phyloP scores from a whole-genome alignment of 768 basidiomycete species.

The Boletellus emodensis region DNA sequence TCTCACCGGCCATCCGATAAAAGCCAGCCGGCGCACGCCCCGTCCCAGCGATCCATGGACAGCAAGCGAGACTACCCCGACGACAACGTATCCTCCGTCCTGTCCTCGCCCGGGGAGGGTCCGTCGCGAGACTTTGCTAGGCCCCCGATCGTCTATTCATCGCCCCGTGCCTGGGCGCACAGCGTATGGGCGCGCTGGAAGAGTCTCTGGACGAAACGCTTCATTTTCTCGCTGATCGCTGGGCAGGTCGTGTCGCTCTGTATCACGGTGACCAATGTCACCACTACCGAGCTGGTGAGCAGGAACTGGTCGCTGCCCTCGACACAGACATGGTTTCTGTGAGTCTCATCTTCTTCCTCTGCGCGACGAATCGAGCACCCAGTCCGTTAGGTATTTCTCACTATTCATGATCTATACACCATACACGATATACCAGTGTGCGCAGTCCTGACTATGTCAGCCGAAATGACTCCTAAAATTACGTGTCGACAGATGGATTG shows the following conservation, averaged over 20 bases:
- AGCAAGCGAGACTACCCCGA: constrained; percentile 21
- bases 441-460: constrained; percentile 20
- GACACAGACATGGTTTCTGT: constrained; percentile 84
- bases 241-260: constrained; percentile 85
- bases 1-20: constrained; percentile 13
- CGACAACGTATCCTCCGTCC: constrained; percentile 1
- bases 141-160: constrained; percentile 66
- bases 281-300: constrained; percentile 70
- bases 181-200: constrained; percentile 60
- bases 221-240: constrained; percentile 63
- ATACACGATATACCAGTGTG: constrained; percentile 86
- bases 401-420: constrained; percentile 76
- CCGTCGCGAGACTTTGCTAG: constrained; percentile 23
- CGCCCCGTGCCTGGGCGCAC: constrained; percentile 45
- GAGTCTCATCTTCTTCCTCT: constrained; percentile 21
- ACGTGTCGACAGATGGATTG: constrained; percentile 57
- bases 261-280: constrained; percentile 86
- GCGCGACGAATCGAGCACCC: not conserved
- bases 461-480: not conserved
- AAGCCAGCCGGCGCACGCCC: not conserved
- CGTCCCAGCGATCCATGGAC: constrained; percentile 21
- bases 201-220: constrained; percentile 76
- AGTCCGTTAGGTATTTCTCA: constrained; percentile 62
- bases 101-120: not conserved
- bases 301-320: constrained; percentile 73